A percentile compares a stretch with the other conserved stretches of the same genome.
These are phyloP conservation scores for Penium margaritaceum DNA, from an alignment of 139 green algal species.

Conservation along the genomic window DNA sequence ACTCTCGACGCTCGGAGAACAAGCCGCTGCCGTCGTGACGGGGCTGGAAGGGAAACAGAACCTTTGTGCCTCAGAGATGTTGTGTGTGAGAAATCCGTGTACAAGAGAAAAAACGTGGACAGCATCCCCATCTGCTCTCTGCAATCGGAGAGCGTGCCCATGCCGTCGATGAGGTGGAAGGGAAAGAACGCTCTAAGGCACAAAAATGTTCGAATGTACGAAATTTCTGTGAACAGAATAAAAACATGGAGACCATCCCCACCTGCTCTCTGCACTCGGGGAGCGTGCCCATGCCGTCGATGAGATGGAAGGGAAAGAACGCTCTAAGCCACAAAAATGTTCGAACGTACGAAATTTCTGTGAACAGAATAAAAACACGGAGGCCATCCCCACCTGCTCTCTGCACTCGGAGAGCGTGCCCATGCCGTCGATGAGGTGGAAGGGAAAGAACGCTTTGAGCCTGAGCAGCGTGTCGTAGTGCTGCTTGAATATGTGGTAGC, in stretches of 20 bases:
- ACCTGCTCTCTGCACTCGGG: constrained; percentile 62
- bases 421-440: constrained; percentile 88
- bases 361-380: neutral
- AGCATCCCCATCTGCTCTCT: constrained; percentile 52
- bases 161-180: constrained; percentile 88
- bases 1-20: neutral
- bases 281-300: constrained; percentile 82
- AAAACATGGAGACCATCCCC: neutral
- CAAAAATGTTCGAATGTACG: neutral
- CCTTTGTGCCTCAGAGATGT: neutral
- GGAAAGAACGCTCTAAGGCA: constrained; percentile 57
- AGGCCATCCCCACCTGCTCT: constrained; percentile 52
- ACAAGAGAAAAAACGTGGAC: too few relatives aligned
- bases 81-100: too few relatives aligned
- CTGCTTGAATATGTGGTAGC: constrained; percentile 46
- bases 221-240: too few relatives aligned
- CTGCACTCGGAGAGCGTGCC: constrained; percentile 66
- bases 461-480: constrained; percentile 50
- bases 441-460: constrained; percentile 63
- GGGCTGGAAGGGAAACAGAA: neutral
- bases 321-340: constrained; percentile 46
- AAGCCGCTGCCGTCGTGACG: neutral
- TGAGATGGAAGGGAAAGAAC: constrained; percentile 81
- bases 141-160: constrained; percentile 70
- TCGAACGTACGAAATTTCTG: neutral